Conservation (phyloP, 441 rosid genomes). For the Erodium moschatum region DNA sequence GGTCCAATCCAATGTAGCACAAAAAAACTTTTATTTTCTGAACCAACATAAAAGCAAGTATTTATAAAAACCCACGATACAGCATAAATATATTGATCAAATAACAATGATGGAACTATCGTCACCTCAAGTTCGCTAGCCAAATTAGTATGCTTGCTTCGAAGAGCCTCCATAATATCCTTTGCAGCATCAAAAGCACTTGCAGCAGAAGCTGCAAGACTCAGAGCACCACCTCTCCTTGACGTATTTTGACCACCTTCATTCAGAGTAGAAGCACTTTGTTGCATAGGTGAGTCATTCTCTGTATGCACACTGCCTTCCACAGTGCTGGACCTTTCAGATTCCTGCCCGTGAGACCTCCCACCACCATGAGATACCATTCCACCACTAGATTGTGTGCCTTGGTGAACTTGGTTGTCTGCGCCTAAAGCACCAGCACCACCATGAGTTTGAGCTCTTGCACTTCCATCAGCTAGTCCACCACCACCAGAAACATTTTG, state of each 20-base stretch:
- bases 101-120: background rate
- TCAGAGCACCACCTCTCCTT: constrained; percentile 53
- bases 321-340: constrained; percentile 48
- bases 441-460: constrained; percentile 44
- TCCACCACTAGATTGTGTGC: constrained; percentile 42
- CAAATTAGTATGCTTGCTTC: constrained; percentile 91
- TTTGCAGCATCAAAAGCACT: constrained; percentile 93
- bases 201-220: constrained; percentile 66
- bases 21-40: background rate
- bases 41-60: background rate
- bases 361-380: constrained; percentile 66
- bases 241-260: constrained; percentile 57
- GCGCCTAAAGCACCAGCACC: constrained; percentile 41
- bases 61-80: background rate
- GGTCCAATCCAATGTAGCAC: background rate
- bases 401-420: constrained; percentile 63
- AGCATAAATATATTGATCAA: background rate
- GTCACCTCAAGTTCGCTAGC: constrained; percentile 94
- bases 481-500: constrained; percentile 49
- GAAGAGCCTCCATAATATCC: constrained; percentile 90
- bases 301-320: constrained; percentile 51
- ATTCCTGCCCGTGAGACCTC: constrained; percentile 69
- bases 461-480: constrained; percentile 44
- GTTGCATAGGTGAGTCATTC: constrained; percentile 66
- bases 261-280: constrained; percentile 46